Conservation (phyloP, 805 yeast genomes). For the Kluyveromyces dobzhanskii region DNA sequence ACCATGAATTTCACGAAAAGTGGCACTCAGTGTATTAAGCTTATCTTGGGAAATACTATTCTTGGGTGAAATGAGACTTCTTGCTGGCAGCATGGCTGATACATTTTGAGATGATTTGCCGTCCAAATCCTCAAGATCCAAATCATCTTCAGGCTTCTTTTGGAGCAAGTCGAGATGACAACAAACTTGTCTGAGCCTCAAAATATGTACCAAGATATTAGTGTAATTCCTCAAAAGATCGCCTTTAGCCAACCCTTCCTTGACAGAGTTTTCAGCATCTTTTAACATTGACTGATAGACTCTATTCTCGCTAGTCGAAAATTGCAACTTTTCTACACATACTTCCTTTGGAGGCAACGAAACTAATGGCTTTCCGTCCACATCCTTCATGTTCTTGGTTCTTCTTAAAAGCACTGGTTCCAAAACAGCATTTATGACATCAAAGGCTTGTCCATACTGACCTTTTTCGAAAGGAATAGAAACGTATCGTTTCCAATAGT, state of each 20-base stretch:
- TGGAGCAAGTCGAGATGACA: constrained; percentile 69
- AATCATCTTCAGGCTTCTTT: constrained; percentile 45
- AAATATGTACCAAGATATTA: constrained; percentile 70
- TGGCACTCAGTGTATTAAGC: not conserved
- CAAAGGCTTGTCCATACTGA: constrained; percentile 62
- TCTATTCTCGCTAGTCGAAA: constrained; percentile 56
- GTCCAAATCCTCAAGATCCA: constrained; percentile 25
- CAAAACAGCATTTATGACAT: constrained; percentile 74
- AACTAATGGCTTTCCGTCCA: constrained; percentile 66
- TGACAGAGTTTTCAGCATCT: constrained; percentile 56
- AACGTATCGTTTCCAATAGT: constrained; percentile 82
- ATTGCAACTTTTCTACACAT: constrained; percentile 53
- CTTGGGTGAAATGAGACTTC: too few relatives aligned
- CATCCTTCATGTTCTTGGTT: constrained; percentile 75
- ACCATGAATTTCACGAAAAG: not conserved
- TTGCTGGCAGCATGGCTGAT: not conserved
- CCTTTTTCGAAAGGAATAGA: constrained; percentile 76
- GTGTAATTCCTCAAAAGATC: constrained; percentile 65
- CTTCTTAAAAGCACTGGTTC: constrained; percentile 79
- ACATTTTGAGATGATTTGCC: not conserved
- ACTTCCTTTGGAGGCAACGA: constrained; percentile 71
- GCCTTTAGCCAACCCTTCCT: constrained; percentile 53
- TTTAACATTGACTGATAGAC: constrained; percentile 63
- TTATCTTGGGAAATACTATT: not conserved
- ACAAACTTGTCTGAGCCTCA: constrained; percentile 80